Evolutionary conservation across 495 filamentous ascomycete species (phyloP).

Genomic region (Podospora didyma): DNA sequence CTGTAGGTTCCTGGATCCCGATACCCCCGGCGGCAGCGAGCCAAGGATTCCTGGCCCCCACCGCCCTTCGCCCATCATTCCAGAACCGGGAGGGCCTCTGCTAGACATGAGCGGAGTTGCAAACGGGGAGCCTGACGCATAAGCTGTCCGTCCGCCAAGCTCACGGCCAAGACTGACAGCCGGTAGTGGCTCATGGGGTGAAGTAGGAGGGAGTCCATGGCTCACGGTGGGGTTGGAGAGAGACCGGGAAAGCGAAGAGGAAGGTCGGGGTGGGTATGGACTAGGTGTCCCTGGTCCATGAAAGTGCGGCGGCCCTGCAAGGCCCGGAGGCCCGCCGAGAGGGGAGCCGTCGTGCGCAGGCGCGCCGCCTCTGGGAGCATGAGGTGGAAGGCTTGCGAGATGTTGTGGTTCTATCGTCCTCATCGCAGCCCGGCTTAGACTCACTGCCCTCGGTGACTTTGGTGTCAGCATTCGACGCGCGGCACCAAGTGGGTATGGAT

Average conservation of each 20-base stretch:
- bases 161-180: slow-evolving; percentile 13
- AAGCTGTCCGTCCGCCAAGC: slow-evolving; percentile 16
- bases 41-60: slow-evolving; percentile 25
- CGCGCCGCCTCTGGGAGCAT: slow-evolving; percentile 24
- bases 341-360: slow-evolving; percentile 24
- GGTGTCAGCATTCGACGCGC: not conserved
- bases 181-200: slow-evolving; percentile 23
- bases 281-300: slow-evolving; percentile 18
- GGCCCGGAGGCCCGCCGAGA: slow-evolving; percentile 29
- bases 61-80: slow-evolving; percentile 25
- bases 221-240: slow-evolving; percentile 37
- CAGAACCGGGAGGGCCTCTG: slow-evolving; percentile 18
- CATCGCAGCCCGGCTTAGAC: slow-evolving; percentile 41
- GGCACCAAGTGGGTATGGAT: not conserved
- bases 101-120: slow-evolving; percentile 13
- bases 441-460: slow-evolving; percentile 42
- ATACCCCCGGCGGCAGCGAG: slow-evolving; percentile 12
- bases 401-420: slow-evolving; percentile 45
- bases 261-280: slow-evolving; percentile 30
- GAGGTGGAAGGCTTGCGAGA: slow-evolving; percentile 30
- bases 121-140: slow-evolving; percentile 25
- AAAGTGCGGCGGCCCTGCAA: slow-evolving; percentile 29
- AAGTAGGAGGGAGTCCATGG: slow-evolving; percentile 22
- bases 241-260: slow-evolving; percentile 31
- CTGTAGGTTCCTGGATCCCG: slow-evolving; percentile 19